Evolutionary conservation across 192 early-diverging fungal species (phyloP), one percentile per base, ranked within the genome.

Genomic region (Coemansia sp.): DNA sequence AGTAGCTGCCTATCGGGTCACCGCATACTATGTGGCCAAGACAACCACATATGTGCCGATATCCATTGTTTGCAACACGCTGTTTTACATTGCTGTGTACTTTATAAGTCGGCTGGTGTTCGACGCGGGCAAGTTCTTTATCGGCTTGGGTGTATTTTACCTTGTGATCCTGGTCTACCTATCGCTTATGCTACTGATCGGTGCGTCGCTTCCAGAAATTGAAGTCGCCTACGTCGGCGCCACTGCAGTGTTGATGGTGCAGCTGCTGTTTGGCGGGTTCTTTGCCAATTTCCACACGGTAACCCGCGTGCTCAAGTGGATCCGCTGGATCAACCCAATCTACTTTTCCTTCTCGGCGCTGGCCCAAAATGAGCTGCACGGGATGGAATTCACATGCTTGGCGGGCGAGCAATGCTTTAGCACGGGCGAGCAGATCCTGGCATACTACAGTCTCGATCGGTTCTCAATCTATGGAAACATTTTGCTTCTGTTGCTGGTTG

Each of bases 1-100:
- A 9, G 63, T 77, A 29, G 84, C 86, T 0, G 74, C 83, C 19
- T 91, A 87, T 80, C 76, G 89, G 18, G 56, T 84, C 38, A 77
- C 81, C 6, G 77, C 86, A 18, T 87, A 77, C 55, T 89, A 81
- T 45, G 40, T 85, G 22, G 83, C 87, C 33, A 89, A 88, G 69
- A 56, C 84, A 46, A 67, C 87, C 9, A 80, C 80, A 12, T 73
- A 71, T 23, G 47, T 80, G 4, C 78, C 78, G 11, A 58, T 80
- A 23, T 47, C 58, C 14, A 44, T 74, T 14, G n/a, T 64, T n/a
- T 28, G 60, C 56, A 71, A 71, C 62, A 62, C 66, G 1, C 23
- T 67, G 6, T 75, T 80, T 53, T 71, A 58, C 58, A 75, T 65
- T 10, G 67, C 60, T 29, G 62, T 75, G 31, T 80, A 74, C 62